Percentiles rank a stretch among this genome's conserved stretches.
Conservation (phyloP, 768 basidiomycete genomes). For the Tephrocybe sp. region DNA sequence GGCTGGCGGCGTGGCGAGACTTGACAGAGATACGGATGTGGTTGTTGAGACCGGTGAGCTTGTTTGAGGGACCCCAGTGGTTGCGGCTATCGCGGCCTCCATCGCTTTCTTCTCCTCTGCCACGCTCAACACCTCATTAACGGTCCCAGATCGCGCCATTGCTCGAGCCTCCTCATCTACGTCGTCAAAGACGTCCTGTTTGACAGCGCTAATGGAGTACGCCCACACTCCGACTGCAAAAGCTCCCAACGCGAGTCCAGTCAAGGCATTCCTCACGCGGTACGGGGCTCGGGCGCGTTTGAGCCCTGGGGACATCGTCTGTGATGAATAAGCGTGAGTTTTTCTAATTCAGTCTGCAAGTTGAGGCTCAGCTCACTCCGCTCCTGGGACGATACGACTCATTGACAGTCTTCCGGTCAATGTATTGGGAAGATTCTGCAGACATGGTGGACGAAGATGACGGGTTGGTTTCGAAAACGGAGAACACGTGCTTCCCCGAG, state of each 20-base stretch:
- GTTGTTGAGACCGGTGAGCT: not conserved
- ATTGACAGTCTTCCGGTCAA: conserved; percentile 41
- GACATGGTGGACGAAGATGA: conserved; percentile 6
- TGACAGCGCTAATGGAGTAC: conserved; percentile 93
- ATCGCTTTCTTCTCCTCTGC: conserved; percentile 28
- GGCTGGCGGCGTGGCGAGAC: not conserved
- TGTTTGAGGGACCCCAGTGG: not conserved
- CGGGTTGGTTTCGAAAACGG: conserved; percentile 1
- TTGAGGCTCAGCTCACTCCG: conserved; percentile 39
- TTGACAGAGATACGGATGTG: not conserved
- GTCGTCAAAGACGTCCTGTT: conserved; percentile 90
- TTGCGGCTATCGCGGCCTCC: conserved; percentile 20
- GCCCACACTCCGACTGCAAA: conserved; percentile 85
- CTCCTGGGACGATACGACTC: conserved; percentile 53
- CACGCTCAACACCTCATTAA: conserved; percentile 23
- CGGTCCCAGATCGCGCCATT: conserved; percentile 37
- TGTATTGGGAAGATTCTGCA: conserved; percentile 33
- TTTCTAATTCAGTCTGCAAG: not conserved
- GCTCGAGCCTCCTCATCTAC: conserved; percentile 75
- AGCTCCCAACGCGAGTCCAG: conserved; percentile 66
- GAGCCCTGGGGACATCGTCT: conserved; percentile 88
- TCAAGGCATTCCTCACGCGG: conserved; percentile 73
- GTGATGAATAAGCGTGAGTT: not conserved
- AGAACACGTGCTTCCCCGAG: conserved; percentile 11
- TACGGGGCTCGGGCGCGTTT: conserved; percentile 87